Evolutionary conservation across 768 basidiomycete genomes (phyloP).

Genomic region (Lactarius hengduanensis): DNA sequence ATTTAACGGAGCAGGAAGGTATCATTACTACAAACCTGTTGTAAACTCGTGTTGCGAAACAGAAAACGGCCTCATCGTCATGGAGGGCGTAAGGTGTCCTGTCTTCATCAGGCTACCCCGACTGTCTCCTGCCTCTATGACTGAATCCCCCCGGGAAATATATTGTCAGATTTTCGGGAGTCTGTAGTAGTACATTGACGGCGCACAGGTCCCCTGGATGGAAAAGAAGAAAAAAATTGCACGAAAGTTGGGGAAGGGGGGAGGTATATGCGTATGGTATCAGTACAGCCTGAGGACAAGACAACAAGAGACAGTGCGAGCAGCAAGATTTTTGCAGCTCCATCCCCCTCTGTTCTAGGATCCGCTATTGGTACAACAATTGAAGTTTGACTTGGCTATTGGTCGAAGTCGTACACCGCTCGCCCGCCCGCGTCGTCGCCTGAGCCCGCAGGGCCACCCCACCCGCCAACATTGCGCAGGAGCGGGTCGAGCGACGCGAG

Average conservation of each 20-base stretch:
- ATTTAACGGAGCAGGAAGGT: too few species aligned
- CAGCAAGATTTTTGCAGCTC: not conserved
- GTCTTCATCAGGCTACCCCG: too few species aligned
- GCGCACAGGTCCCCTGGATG: not conserved
- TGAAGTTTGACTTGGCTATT: not conserved
- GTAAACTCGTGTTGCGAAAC: too few species aligned
- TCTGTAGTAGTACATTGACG: too few species aligned
- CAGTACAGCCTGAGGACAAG: not conserved
- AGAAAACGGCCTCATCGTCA: too few species aligned
- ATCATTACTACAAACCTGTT: too few species aligned
- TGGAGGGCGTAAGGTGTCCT: too few species aligned
- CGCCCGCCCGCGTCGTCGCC: conserved; percentile 38
- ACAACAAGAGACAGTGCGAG: not conserved
- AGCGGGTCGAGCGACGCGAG: conserved; percentile 78
- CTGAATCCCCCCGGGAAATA: too few species aligned
- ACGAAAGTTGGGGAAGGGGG: not conserved
- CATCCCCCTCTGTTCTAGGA: not conserved
- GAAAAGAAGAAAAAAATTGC: not conserved
- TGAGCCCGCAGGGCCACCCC: conserved; percentile 27
- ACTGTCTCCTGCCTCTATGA: too few species aligned
- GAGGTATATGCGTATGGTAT: not conserved
- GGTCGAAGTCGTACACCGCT: conserved; percentile 42
- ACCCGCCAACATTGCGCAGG: conserved; percentile 53
- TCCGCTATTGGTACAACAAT: not conserved
- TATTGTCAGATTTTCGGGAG: too few species aligned